Evolutionary conservation across 139 green algal genomes (phyloP), one percentile per base, ranked within the genome.

Genomic region (Tetradesmus obliquus): DNA sequence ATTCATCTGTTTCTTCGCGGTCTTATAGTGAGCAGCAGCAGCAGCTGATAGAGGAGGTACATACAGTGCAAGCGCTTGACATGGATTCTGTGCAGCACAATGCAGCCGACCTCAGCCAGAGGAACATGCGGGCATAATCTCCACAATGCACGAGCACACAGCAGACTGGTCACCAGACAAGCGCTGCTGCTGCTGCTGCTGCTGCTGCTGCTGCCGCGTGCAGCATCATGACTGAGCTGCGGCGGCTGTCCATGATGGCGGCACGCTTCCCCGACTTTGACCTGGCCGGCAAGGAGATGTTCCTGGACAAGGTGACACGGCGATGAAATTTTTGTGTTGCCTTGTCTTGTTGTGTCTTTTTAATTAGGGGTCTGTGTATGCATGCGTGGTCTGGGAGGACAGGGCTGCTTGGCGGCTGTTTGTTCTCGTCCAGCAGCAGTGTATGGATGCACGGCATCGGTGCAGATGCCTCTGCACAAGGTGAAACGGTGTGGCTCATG

Each of bases 251-350:
- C 0, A 86, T 55, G n/a, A 94, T 96, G 93, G 82, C 92, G 1
- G n/a, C 74, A 2, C 92, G 93, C n/a, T 96, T 96, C 22, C 88
- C 92, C 0, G 92, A 95, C 54, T 95, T 96, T 88, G 94, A 96
- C 89, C 57, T 96, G 20, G 66, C 66, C 10, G 94, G 91, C 55
- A 96, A 96, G 88, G 62, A 91, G 13, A 93, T 95, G 91, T 96
- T 92, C 87, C 51, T 96, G 22, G 91, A 95, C 3, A 91, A 94
- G 86, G 93, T 95, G 62, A 45, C 32, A 45, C 0, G 91, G 8
- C 2, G n/a, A 45, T 45, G 32, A 45, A 45, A 45, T 45, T 45
- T 45, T 45, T 19, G 72, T 7, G 12, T 20, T 82, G 72, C 7
- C 12, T 45, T 45, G 32, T 45, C 32, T 45, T 45, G 32, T 45